Evolutionary conservation across 2,329 filamentous ascomycete species (phyloP).

Genomic region (Phialophora macrospora): DNA sequence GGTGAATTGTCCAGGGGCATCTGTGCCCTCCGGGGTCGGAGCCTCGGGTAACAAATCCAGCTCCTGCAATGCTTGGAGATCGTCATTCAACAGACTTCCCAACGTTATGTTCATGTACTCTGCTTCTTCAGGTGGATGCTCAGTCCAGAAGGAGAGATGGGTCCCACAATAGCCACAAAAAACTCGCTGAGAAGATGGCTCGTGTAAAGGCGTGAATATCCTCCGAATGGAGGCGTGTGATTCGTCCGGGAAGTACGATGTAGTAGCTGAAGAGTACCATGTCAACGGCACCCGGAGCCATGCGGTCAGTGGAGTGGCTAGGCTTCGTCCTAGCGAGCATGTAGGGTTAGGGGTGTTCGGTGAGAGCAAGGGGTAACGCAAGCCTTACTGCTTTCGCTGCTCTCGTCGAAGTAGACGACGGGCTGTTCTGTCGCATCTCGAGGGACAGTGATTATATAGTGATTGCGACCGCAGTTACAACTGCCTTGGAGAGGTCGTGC

Average conservation of each 20-base stretch:
- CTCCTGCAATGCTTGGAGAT: conserved; percentile 74
- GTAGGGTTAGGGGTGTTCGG: not conserved
- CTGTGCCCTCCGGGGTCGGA: conserved; percentile 41
- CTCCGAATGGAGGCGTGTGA: conserved; percentile 68
- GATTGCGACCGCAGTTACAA: conserved; percentile 85
- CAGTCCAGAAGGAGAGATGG: conserved; percentile 81
- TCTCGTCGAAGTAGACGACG: conserved; percentile 76
- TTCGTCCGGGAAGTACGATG: conserved; percentile 79
- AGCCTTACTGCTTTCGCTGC: conserved; percentile 71
- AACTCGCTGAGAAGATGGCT: conserved; percentile 67
- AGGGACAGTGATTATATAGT: conserved; percentile 76
- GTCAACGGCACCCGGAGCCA: conserved; percentile 81
- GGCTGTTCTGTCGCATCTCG: conserved; percentile 60
- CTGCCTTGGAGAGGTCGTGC: conserved; percentile 65
- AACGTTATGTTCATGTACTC: conserved; percentile 81
- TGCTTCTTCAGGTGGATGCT: conserved; percentile 70
- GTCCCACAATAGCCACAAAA: conserved; percentile 95
- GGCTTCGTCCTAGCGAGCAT: conserved; percentile 58
- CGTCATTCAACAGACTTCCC: conserved; percentile 73
- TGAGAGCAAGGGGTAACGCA: not conserved
- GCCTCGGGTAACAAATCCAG: conserved; percentile 70
- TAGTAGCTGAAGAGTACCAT: conserved; percentile 79
- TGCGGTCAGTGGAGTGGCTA: conserved; percentile 74
- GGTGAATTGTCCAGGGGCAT: conserved; percentile 2
- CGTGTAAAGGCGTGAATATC: conserved; percentile 65